Evolutionary conservation across 2,329 filamentous ascomycete species (phyloP).

Genomic region (Talaromyces sp.): DNA sequence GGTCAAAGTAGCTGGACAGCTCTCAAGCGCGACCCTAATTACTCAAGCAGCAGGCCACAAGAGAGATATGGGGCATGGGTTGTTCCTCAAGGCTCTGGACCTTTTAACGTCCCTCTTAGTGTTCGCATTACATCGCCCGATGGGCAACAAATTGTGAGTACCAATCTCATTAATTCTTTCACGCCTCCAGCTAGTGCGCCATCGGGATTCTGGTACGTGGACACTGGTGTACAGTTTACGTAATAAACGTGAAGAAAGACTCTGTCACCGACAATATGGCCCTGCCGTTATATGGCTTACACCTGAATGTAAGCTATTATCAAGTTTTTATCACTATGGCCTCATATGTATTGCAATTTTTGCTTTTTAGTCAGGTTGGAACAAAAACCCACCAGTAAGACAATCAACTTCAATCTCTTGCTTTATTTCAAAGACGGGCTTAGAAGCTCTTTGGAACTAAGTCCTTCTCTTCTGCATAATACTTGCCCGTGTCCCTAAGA

Average conservation of each 20-base stretch:
- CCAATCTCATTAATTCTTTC: slow-evolving; percentile 4
- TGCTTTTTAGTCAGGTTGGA: no score
- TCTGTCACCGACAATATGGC: no score
- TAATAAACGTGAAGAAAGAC: neutral
- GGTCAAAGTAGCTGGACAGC: slow-evolving; percentile 9
- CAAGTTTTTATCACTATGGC: no score
- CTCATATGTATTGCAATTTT: no score
- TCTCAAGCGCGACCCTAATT: slow-evolving; percentile 7
- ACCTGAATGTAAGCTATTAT: no score
- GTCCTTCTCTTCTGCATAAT: no score
- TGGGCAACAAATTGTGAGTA: slow-evolving; percentile 13
- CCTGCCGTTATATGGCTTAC: no score
- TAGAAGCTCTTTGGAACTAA: no score
- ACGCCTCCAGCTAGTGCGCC: slow-evolving; percentile 4
- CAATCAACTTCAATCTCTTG: no score
- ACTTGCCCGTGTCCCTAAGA: no score
- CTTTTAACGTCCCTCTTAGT: slow-evolving; percentile 9
- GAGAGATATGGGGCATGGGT: slow-evolving; percentile 13
- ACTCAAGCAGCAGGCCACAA: slow-evolving; percentile 7
- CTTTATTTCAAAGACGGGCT: no score
- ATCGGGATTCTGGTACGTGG: slow-evolving; percentile 12
- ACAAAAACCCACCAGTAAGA: no score
- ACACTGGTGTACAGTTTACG: slow-evolving; percentile 12
- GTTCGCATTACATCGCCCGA: slow-evolving; percentile 12
- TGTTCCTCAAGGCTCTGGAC: slow-evolving; percentile 5